Conservation (phyloP, 306 rosid genomes). For the Prunus mongolica region DNA sequence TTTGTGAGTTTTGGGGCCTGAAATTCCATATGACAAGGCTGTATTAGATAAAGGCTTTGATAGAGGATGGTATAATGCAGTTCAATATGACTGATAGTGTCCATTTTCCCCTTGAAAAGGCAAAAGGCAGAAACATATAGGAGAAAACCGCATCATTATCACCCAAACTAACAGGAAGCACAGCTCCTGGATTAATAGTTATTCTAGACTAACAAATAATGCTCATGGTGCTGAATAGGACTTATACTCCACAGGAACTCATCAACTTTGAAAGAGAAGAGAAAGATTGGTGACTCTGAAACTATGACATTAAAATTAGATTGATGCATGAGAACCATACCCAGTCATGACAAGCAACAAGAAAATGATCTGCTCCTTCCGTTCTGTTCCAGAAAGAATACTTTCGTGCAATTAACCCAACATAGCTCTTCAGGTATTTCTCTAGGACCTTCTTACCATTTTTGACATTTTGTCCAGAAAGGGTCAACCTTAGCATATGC, state of each 20-base stretch:
- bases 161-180: neutral
- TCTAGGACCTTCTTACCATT: conserved; percentile 36
- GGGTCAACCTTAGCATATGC: conserved; percentile 43
- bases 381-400: conserved; percentile 86
- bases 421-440: conserved; percentile 54
- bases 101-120: neutral
- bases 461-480: conserved; percentile 33
- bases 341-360: conserved; percentile 97
- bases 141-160: neutral
- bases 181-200: neutral
- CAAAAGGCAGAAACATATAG: neutral
- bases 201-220: neutral
- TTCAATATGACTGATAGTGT: neutral
- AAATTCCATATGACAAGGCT: conserved; percentile 20
- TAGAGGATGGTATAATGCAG: neutral
- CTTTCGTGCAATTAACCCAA: conserved; percentile 53
- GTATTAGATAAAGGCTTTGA: neutral
- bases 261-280: neutral
- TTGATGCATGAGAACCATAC: conserved; percentile 32
- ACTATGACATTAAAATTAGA: conserved; percentile 1
- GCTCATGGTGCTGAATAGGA: neutral
- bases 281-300: neutral
- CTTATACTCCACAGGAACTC: neutral
- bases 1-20: conserved; percentile 70
- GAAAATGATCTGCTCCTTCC: conserved; percentile 83